Conservation (phyloP, 768 basidiomycete genomes). For the Amanita subjunquillea region DNA sequence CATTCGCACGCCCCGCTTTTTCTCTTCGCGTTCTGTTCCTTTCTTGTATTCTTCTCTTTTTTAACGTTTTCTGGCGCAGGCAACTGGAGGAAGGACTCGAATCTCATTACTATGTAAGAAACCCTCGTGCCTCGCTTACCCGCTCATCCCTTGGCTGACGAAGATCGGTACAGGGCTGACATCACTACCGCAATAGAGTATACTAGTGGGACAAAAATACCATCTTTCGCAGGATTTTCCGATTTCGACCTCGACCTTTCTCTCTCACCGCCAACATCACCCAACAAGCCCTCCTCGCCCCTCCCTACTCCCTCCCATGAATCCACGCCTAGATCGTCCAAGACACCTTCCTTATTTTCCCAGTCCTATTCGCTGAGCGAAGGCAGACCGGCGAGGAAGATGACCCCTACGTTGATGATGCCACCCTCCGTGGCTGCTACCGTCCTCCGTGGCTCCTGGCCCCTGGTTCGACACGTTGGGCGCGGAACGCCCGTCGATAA, state of each 20-base stretch:
- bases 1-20: background rate
- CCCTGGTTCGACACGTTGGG: constrained; percentile 31
- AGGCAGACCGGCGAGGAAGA: constrained; percentile 16
- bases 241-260: constrained; percentile 38
- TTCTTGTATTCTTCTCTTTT: constrained; percentile 1
- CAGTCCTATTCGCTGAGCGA: constrained; percentile 14
- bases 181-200: constrained; percentile 7
- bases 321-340: constrained; percentile 22
- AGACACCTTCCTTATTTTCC: constrained; percentile 26
- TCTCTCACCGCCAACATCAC: constrained; percentile 31
- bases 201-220: constrained; percentile 13
- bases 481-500: constrained; percentile 39
- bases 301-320: constrained; percentile 22
- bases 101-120: constrained; percentile 7
- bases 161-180: constrained; percentile 4
- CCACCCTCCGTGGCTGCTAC: constrained; percentile 18
- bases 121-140: background rate
- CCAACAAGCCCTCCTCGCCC: constrained; percentile 23
- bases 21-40: background rate
- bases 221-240: constrained; percentile 28
- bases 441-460: constrained; percentile 31
- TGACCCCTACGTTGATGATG: constrained; percentile 18
- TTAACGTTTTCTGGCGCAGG: background rate
- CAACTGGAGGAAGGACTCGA: constrained; percentile 2
- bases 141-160: background rate